phyloP scores from a whole-genome alignment of 768 basidiomycete species.

The Jaapia argillacea region DNA sequence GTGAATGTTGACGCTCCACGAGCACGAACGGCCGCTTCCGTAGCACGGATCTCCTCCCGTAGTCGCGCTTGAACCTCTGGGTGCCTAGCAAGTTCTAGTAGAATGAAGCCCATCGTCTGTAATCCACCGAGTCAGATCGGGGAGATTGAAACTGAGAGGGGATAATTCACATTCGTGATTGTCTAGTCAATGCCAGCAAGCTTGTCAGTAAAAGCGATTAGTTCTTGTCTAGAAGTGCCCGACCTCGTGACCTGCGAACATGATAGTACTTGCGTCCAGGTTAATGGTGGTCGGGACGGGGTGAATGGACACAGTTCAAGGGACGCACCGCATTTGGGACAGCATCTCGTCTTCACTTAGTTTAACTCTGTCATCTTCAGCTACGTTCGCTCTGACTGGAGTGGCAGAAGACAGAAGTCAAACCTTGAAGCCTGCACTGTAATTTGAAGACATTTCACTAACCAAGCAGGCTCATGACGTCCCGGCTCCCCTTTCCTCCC shows the following conservation, averaged over 20 bases:
- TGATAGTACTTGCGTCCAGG: too few relatives aligned
- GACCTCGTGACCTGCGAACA: conserved; percentile 19
- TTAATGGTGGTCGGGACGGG: background rate
- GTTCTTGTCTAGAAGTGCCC: too few relatives aligned
- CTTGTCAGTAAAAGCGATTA: too few relatives aligned
- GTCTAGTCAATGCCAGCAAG: too few relatives aligned
- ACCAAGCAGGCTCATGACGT: conserved; percentile 49
- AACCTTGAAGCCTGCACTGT: conserved; percentile 8
- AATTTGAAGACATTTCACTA: too few relatives aligned
- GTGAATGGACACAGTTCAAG: background rate
- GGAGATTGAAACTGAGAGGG: too few relatives aligned
- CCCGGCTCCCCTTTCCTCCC: conserved; percentile 38
- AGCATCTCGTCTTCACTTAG: conserved; percentile 22
- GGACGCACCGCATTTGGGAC: conserved; percentile 17
- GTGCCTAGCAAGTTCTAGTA: conserved; percentile 51
- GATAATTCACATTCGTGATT: too few relatives aligned
- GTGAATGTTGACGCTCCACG: conserved; percentile 30
- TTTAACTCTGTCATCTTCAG: conserved; percentile 30
- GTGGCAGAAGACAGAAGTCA: conserved; percentile 16
- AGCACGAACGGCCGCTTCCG: conserved; percentile 22
- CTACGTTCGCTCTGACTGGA: conserved; percentile 44
- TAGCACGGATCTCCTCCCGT: conserved; percentile 44
- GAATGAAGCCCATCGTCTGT: conserved; percentile 48
- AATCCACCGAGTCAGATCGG: too few relatives aligned
- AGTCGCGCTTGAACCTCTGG: conserved; percentile 51